Evolutionary conservation across 2,329 filamentous ascomycete genomes (phyloP).

Genomic region (Ceratocystis diversiconidia): DNA sequence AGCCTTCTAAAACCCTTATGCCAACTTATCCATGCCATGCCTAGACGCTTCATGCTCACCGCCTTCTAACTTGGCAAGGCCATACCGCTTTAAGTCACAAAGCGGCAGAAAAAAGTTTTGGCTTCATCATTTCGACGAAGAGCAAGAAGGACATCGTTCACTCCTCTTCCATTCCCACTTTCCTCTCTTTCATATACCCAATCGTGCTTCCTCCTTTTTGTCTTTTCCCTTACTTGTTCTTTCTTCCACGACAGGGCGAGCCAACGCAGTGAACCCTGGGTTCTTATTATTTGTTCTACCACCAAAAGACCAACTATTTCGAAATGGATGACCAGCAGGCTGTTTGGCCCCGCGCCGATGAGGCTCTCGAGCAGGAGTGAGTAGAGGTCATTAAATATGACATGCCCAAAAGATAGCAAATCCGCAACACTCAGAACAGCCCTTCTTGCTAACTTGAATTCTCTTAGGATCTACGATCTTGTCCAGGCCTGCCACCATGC

Average conservation of each 20-base stretch:
- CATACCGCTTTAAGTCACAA: neutral
- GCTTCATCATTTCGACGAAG: neutral
- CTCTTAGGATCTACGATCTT: constrained; percentile 52
- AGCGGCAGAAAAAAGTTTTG: constrained; percentile 19
- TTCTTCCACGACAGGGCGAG: constrained; percentile 35
- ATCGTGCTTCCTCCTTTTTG: constrained; percentile 16
- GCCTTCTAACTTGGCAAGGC: neutral
- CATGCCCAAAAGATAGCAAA: no score
- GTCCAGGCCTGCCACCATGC: constrained; percentile 57
- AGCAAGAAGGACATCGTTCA: no score
- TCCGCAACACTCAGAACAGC: no score
- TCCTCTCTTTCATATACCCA: no score
- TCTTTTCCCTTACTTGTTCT: constrained; percentile 16
- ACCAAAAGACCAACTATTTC: neutral
- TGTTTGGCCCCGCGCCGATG: constrained; percentile 61
- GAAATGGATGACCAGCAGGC: constrained; percentile 16
- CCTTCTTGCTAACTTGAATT: neutral
- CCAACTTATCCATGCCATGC: neutral
- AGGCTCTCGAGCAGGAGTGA: constrained; percentile 55
- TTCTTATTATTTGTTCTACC: constrained; percentile 23
- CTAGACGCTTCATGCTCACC: neutral
- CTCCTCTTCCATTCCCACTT: no score
- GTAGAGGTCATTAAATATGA: neutral
- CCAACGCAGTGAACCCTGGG: constrained; percentile 48
- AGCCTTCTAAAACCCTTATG: no score